Evolutionary conservation across 2,329 filamentous ascomycete species (phyloP).

Genomic region (Fusarium liriodendri): DNA sequence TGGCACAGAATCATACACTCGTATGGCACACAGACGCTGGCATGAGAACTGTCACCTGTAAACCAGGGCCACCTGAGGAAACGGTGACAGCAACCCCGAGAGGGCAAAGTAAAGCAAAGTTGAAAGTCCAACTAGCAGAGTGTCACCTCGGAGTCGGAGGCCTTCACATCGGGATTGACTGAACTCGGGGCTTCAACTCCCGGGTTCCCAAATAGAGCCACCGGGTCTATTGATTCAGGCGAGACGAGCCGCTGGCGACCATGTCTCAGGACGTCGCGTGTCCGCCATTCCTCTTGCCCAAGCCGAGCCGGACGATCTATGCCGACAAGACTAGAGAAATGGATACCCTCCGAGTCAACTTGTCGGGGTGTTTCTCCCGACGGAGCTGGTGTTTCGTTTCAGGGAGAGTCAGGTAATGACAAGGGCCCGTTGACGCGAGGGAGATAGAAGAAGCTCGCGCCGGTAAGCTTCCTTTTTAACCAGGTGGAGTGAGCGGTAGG

Average conservation of each 20-base stretch:
- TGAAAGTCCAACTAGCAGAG: background rate
- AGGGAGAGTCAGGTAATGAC: constrained; percentile 32
- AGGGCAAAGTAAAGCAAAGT: background rate
- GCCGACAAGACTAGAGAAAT: constrained; percentile 7
- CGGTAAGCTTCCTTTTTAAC: constrained; percentile 1
- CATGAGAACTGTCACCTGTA: background rate
- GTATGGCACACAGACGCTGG: background rate
- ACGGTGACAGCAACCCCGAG: background rate
- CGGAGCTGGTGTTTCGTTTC: constrained; percentile 35
- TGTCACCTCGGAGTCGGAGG: background rate
- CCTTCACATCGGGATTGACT: background rate
- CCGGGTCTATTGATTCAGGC: constrained; percentile 12
- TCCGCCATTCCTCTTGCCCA: constrained; percentile 7
- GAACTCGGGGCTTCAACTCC: background rate
- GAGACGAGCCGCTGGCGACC: constrained; percentile 29
- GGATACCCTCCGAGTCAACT: constrained; percentile 6
- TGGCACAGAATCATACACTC: background rate
- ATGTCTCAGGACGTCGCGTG: constrained; percentile 36
- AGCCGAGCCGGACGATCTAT: constrained; percentile 13
- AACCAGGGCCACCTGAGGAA: background rate
- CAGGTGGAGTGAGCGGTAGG: constrained; percentile 23
- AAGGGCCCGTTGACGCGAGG: constrained; percentile 24
- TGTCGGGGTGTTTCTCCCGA: constrained; percentile 32
- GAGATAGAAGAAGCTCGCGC: constrained; percentile 16
- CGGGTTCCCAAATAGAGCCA: background rate